A percentile compares a stretch with the other conserved stretches of the same genome.
Evolutionary conservation across 352 stramenopile genomes (phyloP).

Genomic region (Lagenidium giganteum): DNA sequence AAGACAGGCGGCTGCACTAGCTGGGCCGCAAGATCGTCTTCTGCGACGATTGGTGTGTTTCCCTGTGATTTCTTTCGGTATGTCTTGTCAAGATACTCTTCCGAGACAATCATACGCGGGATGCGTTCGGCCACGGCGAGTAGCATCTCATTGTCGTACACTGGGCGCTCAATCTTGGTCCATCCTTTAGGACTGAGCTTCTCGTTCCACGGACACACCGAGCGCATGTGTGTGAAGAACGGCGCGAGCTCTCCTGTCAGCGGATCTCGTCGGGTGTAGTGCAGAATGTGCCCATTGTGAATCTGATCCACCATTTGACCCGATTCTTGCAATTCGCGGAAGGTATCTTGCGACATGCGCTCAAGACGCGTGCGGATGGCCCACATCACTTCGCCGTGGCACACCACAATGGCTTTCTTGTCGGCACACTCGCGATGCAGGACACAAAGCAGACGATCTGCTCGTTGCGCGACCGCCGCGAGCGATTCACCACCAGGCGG

Average conservation of each 20-base stretch:
- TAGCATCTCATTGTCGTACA: slow-evolving; percentile 88
- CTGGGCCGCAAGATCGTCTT: slow-evolving; percentile 9
- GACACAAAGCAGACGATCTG: slow-evolving; percentile 67
- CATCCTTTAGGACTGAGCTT: slow-evolving; percentile 85
- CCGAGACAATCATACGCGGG: slow-evolving; percentile 84
- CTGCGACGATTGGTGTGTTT: background rate
- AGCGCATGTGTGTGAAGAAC: slow-evolving; percentile 88
- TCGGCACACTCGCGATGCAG: slow-evolving; percentile 78
- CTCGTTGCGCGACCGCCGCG: slow-evolving; percentile 74
- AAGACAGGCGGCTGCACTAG: slow-evolving; percentile 31
- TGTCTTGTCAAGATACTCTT: slow-evolving; percentile 85
- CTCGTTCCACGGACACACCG: slow-evolving; percentile 86
- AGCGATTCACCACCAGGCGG: slow-evolving; percentile 80
- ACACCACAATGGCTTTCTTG: slow-evolving; percentile 81
- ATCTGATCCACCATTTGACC: slow-evolving; percentile 87
- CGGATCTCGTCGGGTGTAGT: slow-evolving; percentile 82
- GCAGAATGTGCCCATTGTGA: slow-evolving; percentile 85
- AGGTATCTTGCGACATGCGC: slow-evolving; percentile 85
- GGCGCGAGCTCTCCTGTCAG: slow-evolving; percentile 63
- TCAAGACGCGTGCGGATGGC: slow-evolving; percentile 84
- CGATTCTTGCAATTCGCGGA: slow-evolving; percentile 79
- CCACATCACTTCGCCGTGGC: slow-evolving; percentile 88
- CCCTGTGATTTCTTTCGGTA: slow-evolving; percentile 34
- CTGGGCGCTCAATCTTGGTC: slow-evolving; percentile 85
- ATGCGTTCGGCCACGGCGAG: slow-evolving; percentile 79